Base-by-base conservation (phyloP, 2,329 filamentous ascomycete genomes). In the Trichoderma sp. region DNA sequence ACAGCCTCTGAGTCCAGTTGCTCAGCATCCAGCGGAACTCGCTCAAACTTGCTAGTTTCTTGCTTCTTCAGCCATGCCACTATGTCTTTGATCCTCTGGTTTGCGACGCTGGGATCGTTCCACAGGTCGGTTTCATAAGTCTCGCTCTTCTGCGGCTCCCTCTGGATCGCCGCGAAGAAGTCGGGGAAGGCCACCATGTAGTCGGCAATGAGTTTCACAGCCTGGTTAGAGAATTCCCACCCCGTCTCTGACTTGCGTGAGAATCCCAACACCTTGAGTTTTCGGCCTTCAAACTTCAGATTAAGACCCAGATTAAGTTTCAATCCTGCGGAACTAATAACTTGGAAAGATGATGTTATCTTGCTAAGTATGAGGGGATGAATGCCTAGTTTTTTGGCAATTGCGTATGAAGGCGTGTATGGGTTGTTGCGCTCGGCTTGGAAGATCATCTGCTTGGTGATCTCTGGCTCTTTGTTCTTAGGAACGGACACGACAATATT, bases 111-210 rank as follows among this genome's bases (percentile, higher is more conserved):
- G 24, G 89, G 87, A 72, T 90, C 87, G 1, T 91, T 88, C 84
- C 96, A 99, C 77, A 98, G 92, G 78, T 97, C 93, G 0, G 91
- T 94, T 66, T 97, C 95, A 60, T 88, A 86, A 76, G 94, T 93
- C 73, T 95, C 92, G 78, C 94, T 95, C 47, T 92, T 93, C 72
- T 94, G 92, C 2, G 95, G 94, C 75, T 97, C 95, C 73, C 87
- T 87, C 80, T 95, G 91, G 74, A 99, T 93, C 4, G 91, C 93
- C 9, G 92, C 94, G 78, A 99, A 95, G 81, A 99, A 98, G 72
- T 98, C 94, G 0, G 96, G 96, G 82, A 99, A 99, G 18, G 90
- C 91, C 72, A 92, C 91, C 92, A 98, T 98, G 81, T 98, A 99
- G 75, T 94, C 88, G 56, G 90, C 88, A 68, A 99, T 89, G 69